Evolutionary conservation across 2,329 filamentous ascomycete species (phyloP), one percentile per base, ranked within the genome.

Genomic region (Fusarium bulbicola): DNA sequence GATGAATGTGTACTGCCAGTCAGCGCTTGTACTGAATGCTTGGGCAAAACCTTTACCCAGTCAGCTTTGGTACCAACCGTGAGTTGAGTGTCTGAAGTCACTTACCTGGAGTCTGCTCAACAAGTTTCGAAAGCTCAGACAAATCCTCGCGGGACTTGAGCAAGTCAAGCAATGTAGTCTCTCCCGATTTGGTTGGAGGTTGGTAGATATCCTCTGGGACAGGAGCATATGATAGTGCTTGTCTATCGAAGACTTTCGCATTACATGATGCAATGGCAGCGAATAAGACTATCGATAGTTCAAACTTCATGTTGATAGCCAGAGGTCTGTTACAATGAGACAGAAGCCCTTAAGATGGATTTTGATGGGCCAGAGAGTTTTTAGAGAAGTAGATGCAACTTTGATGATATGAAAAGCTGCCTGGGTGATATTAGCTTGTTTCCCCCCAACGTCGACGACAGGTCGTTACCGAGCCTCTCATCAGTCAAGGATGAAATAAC

Each of bases 341-440:
- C 0, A 14, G 14, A 8, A n/a, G 7, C 13, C 7, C 10, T 8
- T 1, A 3, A 47, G 0, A 34, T 14, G 10, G 47, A 14, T 34
- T 30, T 21, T 6, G 20, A 16, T 0, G 13, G 14, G 8, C 4
- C 14, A 21, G 8, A 14, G 2, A 24, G 2, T 2, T 7, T 50
- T 12, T 20, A 4, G 30, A 24, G 13, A 14, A 20, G 30, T 1
- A 34, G n/a, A 24, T 10, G 12, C 5, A 50, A 18, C 47, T 24
- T 24, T 34, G 4, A 50, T 34, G 30, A 50, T 50, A 50, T 50
- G 24, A 24, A 20, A 18, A 8, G n/a, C 8, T 36, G n/a, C n/a
- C 9, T 26, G 16, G 3, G 7, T 15, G 4, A 24, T 34, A 34
- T 34, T 3, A 15, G 3, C 14, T 5, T 18, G 30, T 14, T 24